Evolutionary conservation across 148 eudicot species (phyloP).

Genomic region (Dysphania ambrosioides): DNA sequence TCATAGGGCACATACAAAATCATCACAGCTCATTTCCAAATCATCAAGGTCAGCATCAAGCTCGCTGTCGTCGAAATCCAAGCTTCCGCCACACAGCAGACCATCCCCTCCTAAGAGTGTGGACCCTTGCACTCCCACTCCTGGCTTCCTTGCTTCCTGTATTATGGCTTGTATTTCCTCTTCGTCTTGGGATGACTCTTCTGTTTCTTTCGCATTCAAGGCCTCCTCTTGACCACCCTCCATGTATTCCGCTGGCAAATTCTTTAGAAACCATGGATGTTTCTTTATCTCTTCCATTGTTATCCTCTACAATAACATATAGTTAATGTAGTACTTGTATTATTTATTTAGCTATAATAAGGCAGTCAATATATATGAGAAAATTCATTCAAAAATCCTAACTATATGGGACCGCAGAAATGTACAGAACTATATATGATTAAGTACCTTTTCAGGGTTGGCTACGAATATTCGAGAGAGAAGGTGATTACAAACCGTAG

Average conservation of each 20-base stretch:
- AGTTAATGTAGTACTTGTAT: too few relatives aligned
- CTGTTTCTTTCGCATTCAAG: not conserved
- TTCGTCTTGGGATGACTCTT: conserved; percentile 35
- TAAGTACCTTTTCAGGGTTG: conserved; percentile 62
- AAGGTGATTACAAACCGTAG: conserved; percentile 63
- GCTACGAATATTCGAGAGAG: conserved; percentile 69
- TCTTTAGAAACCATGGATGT: conserved; percentile 66
- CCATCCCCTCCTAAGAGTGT: conserved; percentile 1
- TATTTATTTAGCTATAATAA: too few relatives aligned
- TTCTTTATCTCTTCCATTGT: conserved; percentile 62
- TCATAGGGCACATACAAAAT: conserved; percentile 59
- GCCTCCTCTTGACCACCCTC: conserved; percentile 35
- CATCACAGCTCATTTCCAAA: conserved; percentile 39
- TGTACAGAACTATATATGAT: too few relatives aligned
- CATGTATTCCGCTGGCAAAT: conserved; percentile 41
- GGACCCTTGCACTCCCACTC: conserved; percentile 1
- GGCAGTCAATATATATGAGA: not conserved
- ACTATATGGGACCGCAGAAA: too few relatives aligned
- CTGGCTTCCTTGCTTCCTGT: conserved; percentile 50
- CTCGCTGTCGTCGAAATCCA: conserved; percentile 63
- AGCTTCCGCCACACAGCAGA: conserved; percentile 37
- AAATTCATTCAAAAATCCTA: too few relatives aligned
- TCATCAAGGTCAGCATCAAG: conserved; percentile 56
- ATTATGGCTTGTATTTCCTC: conserved; percentile 55
- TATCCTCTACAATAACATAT: too few relatives aligned